These are phyloP conservation scores for Aspergillus novoparasiticus DNA, from an alignment of 2,329 filamentous ascomycete species.

Conservation along the genomic window DNA sequence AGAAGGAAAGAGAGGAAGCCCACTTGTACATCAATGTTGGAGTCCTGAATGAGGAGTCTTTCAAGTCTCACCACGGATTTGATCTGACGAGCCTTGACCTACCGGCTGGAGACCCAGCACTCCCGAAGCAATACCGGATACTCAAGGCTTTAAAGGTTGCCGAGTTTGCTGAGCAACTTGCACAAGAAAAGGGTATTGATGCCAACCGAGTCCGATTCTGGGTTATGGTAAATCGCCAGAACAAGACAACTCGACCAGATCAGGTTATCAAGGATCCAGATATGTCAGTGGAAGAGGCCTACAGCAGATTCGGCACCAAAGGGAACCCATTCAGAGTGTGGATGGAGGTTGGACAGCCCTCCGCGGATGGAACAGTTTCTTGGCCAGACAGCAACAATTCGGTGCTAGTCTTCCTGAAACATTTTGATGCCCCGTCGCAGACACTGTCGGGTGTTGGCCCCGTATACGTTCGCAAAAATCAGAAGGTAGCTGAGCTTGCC, in stretches of 20 bases:
- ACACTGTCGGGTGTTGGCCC: slow-evolving; percentile 76
- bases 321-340: slow-evolving; percentile 74
- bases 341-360: slow-evolving; percentile 75
- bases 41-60: slow-evolving; percentile 80
- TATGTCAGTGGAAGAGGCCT: slow-evolving; percentile 76
- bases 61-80: slow-evolving; percentile 77
- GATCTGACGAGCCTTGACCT: slow-evolving; percentile 75
- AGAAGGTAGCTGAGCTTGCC: slow-evolving; percentile 83
- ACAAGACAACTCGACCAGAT: slow-evolving; percentile 92
- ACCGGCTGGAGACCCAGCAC: slow-evolving; percentile 64
- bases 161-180: slow-evolving; percentile 73
- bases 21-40: slow-evolving; percentile 88
- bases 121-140: slow-evolving; percentile 72
- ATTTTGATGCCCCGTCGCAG: slow-evolving; percentile 81
- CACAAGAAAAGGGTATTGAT: slow-evolving; percentile 68
- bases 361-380: slow-evolving; percentile 69
- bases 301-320: slow-evolving; percentile 69
- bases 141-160: slow-evolving; percentile 74
- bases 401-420: slow-evolving; percentile 88
- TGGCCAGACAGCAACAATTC: slow-evolving; percentile 63
- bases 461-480: slow-evolving; percentile 82
- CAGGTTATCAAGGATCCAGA: slow-evolving; percentile 77
- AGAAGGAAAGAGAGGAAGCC: slow-evolving; percentile 89
- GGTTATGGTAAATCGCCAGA: slow-evolving; percentile 98
- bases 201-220: slow-evolving; percentile 77